phyloP scores from a whole-genome alignment of 306 rosid species.

The Begonia fuchsioides region DNA sequence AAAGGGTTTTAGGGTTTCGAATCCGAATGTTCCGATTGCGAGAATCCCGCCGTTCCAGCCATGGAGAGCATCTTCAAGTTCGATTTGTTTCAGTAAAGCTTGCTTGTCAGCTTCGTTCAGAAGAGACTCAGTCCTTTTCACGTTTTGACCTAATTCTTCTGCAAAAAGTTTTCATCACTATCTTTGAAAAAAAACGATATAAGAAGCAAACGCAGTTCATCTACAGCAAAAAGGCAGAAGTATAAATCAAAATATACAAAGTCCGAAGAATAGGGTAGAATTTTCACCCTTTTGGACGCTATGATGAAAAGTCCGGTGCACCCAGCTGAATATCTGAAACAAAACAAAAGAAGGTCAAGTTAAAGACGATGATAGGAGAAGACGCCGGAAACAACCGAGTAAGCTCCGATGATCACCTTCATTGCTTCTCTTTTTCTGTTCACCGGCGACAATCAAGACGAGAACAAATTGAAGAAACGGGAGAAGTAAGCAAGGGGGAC shows the following conservation, averaged over 20 bases:
- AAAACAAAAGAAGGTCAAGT: constrained; percentile 10
- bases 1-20: constrained; percentile 39
- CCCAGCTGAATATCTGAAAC: constrained; percentile 86
- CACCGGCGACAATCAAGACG: constrained; percentile 21
- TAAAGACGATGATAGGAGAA: not conserved
- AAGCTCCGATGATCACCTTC: constrained; percentile 26
- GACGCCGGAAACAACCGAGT: not conserved
- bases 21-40: constrained; percentile 87
- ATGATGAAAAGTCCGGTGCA: constrained; percentile 76
- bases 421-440: constrained; percentile 24
- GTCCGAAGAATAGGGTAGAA: not conserved
- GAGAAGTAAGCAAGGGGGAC: constrained; percentile 9
- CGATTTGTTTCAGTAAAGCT: constrained; percentile 52
- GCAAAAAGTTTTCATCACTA: not conserved
- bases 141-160: constrained; percentile 47
- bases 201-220: too few relatives aligned
- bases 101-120: constrained; percentile 35
- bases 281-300: constrained; percentile 49
- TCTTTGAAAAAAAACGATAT: too few relatives aligned
- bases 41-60: constrained; percentile 84
- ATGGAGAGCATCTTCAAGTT: constrained; percentile 40
- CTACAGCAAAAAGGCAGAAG: too few relatives aligned
- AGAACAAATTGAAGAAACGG: constrained; percentile 10
- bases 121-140: constrained; percentile 31
- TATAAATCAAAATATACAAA: too few relatives aligned